These are phyloP conservation scores for Vigna reflexopilosa DNA, from an alignment of 306 rosid species.

Conservation along the genomic window DNA sequence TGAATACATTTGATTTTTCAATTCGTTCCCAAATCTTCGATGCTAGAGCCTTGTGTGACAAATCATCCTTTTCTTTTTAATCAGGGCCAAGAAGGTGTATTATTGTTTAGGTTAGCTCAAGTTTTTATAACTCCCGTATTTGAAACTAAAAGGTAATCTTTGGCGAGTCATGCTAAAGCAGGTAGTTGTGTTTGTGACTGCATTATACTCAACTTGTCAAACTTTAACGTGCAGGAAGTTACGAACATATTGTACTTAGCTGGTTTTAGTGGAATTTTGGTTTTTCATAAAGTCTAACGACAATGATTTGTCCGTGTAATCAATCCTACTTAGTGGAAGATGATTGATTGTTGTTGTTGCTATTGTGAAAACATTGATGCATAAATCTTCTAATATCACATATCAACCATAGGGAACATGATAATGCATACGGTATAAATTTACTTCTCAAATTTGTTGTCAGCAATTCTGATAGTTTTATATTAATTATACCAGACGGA, in stretches of 20 bases:
- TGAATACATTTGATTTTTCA: not conserved
- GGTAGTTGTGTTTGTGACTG: constrained; percentile 2
- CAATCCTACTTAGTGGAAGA: not conserved
- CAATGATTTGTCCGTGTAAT: not conserved
- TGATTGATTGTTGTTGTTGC: not conserved
- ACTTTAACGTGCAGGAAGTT: not conserved
- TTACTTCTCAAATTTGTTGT: not conserved
- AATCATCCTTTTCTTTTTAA: not conserved
- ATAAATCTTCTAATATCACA: not conserved
- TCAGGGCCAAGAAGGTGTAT: not conserved
- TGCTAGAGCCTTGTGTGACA: constrained; percentile 1
- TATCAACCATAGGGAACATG: not conserved
- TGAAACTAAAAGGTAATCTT: constrained; percentile 2
- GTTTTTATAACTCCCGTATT: not conserved
- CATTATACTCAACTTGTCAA: not conserved
- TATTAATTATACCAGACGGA: not conserved
- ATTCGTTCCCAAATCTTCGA: not conserved
- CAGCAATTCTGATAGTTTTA: not conserved
- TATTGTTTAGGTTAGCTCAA: not conserved
- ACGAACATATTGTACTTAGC: not conserved
- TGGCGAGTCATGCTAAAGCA: not conserved
- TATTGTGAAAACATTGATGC: not conserved
- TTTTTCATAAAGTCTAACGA: not conserved
- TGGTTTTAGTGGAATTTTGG: not conserved
- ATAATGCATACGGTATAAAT: not conserved